Base-by-base conservation (phyloP, 2,329 filamentous ascomycete genomes). In the Zarea fungicola region DNA sequence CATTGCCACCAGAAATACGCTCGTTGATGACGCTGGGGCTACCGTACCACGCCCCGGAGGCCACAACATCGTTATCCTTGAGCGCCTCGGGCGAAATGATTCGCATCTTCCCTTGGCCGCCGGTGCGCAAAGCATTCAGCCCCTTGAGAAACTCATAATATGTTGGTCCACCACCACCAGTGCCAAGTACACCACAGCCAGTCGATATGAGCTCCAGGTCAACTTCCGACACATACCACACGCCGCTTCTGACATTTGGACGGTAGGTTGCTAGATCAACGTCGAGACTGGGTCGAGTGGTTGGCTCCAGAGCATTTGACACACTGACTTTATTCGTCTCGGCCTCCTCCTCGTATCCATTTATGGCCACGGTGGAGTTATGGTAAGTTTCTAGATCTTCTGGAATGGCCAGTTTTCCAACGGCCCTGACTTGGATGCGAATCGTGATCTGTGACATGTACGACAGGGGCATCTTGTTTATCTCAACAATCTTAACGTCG, bases 121-220 rank as follows among this genome's bases (percentile, higher is more conserved):
- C 60, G 14, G 62, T 66, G n/a, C 63, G 58, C 9, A 73, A 56
- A 5, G 60, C 59, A 22, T 70, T 59, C 16, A 74, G 54, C 10
- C 66, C 62, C 52, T 74, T 70, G 29, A 77, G 60, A 23, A 71
- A 75, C 48, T 74, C 69, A n/a, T 68, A 63, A 22, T 68, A 65
- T 2, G 66, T 65, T 2, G 63, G 61, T 0, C 66, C 66, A 6
- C 66, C 66, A 1, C 66, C 66, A 1, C 66, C 66, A 0, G 66
- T 68, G n/a, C 66, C 66, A 0, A 68, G 53, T 18, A 68, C 60
- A 25, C 63, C 63, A 6, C 65, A 66, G 14, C 66, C 66, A 3
- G 60, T 67, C 0, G 66, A 56, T n/a, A 68, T 62, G 36, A 67
- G 56, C 21, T 68, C 66, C 1, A 68, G 50, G 14, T 68, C 65